Percentiles rank a stretch among this genome's conserved stretches.
phyloP scores from a whole-genome alignment of 2,329 filamentous ascomycete genomes.

The Xylariaceae sp. region DNA sequence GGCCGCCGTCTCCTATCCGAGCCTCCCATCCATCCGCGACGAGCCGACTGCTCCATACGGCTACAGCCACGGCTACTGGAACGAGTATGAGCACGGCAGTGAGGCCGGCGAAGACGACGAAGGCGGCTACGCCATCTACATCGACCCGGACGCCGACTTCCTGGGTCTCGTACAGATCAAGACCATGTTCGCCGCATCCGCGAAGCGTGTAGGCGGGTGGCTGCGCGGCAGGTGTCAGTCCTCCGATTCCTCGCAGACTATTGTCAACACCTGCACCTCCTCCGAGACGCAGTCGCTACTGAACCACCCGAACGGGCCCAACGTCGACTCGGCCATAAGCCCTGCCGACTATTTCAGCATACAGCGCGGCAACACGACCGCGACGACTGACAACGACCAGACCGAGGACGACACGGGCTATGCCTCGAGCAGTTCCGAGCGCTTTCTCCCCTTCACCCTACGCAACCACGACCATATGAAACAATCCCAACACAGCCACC shows the following conservation, averaged over 20 bases:
- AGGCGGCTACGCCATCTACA: constrained; percentile 66
- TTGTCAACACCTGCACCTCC: neutral
- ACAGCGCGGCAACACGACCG: constrained; percentile 3
- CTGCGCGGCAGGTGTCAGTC: constrained; percentile 22
- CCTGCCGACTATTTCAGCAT: constrained; percentile 25
- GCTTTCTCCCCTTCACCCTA: constrained; percentile 5
- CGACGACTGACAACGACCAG: constrained; percentile 14
- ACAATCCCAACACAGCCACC: constrained; percentile 46
- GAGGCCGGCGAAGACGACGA: constrained; percentile 59
- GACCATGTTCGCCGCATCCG: constrained; percentile 43
- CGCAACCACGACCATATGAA: constrained; percentile 40
- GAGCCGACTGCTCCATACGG: neutral
- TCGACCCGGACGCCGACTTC: constrained; percentile 63
- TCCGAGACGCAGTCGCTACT: constrained; percentile 23
- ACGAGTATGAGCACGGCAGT: constrained; percentile 80
- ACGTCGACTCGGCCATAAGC: neutral
- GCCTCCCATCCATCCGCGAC: constrained; percentile 11
- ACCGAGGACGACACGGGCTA: constrained; percentile 41
- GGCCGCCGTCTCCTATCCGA: neutral
- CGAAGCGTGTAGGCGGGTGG: constrained; percentile 50
- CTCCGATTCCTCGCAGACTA: constrained; percentile 14
- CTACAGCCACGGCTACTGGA: constrained; percentile 58
- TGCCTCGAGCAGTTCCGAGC: constrained; percentile 40
- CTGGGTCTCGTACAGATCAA: constrained; percentile 61
- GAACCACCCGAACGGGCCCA: neutral